These are phyloP conservation scores for Trypanosoma conorhini DNA, from an alignment of 208 protist genomes.

Conservation along the genomic window DNA sequence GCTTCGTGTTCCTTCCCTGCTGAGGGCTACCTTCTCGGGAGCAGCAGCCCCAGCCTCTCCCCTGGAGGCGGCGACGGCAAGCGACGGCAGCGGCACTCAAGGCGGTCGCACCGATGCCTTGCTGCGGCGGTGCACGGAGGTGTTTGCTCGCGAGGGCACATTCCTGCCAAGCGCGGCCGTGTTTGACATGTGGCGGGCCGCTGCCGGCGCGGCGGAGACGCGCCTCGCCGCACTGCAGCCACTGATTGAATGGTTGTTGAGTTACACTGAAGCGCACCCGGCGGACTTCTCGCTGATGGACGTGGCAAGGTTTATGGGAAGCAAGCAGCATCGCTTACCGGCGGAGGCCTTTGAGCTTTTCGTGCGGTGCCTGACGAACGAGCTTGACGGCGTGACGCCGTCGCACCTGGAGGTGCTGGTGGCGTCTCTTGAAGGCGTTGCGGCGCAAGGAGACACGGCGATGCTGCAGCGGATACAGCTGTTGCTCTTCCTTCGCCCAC, in stretches of 20 bases:
- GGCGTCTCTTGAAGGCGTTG: conserved; percentile 39
- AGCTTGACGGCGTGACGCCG: conserved; percentile 19
- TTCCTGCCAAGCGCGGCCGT: conserved; percentile 6
- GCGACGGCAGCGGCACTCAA: not conserved
- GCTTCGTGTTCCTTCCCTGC: conserved; percentile 11
- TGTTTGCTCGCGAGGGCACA: not conserved
- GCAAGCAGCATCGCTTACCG: conserved; percentile 22
- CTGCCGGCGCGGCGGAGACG: not conserved
- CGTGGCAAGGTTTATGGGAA: conserved; percentile 20
- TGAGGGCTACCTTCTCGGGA: not conserved
- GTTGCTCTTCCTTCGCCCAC: conserved; percentile 58
- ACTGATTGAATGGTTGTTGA: conserved; percentile 14
- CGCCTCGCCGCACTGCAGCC: conserved; percentile 3
- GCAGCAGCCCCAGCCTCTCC: not conserved
- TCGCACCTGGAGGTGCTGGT: conserved; percentile 39
- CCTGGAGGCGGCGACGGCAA: not conserved
- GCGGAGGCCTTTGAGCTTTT: conserved; percentile 67
- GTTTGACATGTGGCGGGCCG: conserved; percentile 28
- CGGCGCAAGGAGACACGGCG: conserved; percentile 12
- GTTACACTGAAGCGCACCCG: conserved; percentile 16
- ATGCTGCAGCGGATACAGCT: conserved; percentile 56
- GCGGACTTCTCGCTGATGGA: conserved; percentile 24
- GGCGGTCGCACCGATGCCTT: not conserved
- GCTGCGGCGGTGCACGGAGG: conserved; percentile 21
- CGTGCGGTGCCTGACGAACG: conserved; percentile 40